Base-by-base conservation (phyloP, 2,329 filamentous ascomycete species). In the Macrophomina pseudophaseolina region DNA sequence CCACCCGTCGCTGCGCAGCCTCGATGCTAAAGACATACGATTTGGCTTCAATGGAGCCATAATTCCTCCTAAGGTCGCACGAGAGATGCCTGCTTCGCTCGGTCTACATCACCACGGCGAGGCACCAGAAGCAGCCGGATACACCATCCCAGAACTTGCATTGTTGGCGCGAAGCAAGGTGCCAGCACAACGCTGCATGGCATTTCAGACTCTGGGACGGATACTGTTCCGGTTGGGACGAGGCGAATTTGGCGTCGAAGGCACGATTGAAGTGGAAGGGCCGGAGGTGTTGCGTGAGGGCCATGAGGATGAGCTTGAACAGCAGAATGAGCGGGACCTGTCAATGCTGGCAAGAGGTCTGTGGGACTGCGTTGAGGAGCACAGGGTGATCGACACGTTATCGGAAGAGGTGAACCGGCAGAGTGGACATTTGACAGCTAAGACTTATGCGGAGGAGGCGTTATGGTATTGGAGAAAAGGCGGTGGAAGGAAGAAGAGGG, bases 21-120 rank as follows among this genome's bases (percentile, higher is more conserved):
- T 96, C n/a, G 84, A 90, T 40, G 84, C 94, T 1, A 88, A 91
- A 0, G 87, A 91, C 40, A 85, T 99, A 60, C 91, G 95, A 66
- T 99, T 98, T 82, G 91, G 94, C 76, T 97, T 99, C 76, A 86
- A 85, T 60, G 95, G 94, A 69, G 85, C 86, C 0, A 84, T 99
- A 2, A 84, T 99, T 12, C 88, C 94, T 0, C 95, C 95, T 0
- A 85, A 88, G 58, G 86, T 88, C 40, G 89, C 93, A 32, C 85
- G 93, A 65, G 83, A 86, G 1, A 88, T 98, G 32, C 91, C 94
- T 5, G 87, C 88, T 0, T 89, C 88, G 12, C 87, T 90, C 68
- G 95, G 95, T 0, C 85, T 99, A 14, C 95, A 99, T 78, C 94
- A 99, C 78, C 95, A 99, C 77, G 93, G 91, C 69, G 88, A 94